phyloP scores from a whole-genome alignment of 495 filamentous ascomycete species.

The Lichina pygmaea region DNA sequence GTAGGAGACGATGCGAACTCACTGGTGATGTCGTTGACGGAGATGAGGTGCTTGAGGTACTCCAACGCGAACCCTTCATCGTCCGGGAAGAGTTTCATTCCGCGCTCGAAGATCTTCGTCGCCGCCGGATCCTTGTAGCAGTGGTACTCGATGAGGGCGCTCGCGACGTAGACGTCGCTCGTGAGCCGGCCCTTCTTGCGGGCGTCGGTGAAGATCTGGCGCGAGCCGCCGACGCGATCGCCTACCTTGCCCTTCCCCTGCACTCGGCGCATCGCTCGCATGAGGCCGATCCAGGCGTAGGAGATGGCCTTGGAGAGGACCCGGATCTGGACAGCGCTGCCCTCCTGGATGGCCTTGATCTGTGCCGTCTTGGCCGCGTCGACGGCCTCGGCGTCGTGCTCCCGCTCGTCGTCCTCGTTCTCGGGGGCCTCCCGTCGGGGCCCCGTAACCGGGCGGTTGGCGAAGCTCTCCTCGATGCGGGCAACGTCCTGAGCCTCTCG shows the following conservation, averaged over 20 bases:
- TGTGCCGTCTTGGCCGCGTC: constrained; percentile 27
- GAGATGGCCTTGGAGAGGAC: constrained; percentile 56
- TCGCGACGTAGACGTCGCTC: constrained; percentile 80
- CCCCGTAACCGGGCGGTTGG: constrained; percentile 12
- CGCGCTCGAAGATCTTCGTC: constrained; percentile 83
- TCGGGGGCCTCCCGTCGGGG: constrained; percentile 18
- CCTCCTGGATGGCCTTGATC: constrained; percentile 43
- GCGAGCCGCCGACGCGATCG: constrained; percentile 41
- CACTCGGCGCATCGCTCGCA: constrained; percentile 77
- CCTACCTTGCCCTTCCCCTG: constrained; percentile 66
- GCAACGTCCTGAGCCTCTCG: constrained; percentile 44
- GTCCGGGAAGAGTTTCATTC: constrained; percentile 71
- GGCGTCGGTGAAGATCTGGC: constrained; percentile 69
- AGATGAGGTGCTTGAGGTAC: constrained; percentile 80
- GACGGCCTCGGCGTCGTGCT: constrained; percentile 16
- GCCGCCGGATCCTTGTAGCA: constrained; percentile 85
- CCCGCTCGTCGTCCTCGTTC: constrained; percentile 37
- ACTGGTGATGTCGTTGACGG: constrained; percentile 81
- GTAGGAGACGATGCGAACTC: constrained; percentile 15
- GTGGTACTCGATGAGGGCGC: constrained; percentile 75
- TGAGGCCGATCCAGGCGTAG: constrained; percentile 79
- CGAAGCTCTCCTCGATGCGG: constrained; percentile 33
- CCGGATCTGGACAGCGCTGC: constrained; percentile 40
- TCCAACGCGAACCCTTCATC: constrained; percentile 80
- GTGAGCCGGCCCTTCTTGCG: constrained; percentile 62